Evolutionary conservation across 2,329 filamentous ascomycete genomes (phyloP).

Genomic region (Cercospora zeae-maydis): DNA sequence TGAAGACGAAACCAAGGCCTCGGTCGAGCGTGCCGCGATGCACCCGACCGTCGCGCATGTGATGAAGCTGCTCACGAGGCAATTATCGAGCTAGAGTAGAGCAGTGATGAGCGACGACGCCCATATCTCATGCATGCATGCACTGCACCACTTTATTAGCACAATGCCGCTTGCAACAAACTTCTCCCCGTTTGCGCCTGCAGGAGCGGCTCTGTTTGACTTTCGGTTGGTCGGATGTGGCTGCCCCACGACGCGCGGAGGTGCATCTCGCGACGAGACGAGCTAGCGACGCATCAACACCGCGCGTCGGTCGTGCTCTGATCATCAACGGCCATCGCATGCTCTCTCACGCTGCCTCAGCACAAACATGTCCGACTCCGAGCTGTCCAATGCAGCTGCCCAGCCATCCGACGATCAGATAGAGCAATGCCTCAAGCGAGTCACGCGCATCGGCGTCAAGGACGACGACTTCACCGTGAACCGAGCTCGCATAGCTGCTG

Average conservation of each 20-base stretch:
- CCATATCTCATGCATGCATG: too few species aligned
- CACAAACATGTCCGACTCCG: conserved; percentile 22
- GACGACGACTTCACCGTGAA: conserved; percentile 56
- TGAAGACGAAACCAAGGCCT: neutral
- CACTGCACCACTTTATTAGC: neutral
- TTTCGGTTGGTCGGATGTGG: neutral
- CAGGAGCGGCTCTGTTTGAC: neutral
- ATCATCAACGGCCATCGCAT: conserved; percentile 1
- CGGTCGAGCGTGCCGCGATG: neutral
- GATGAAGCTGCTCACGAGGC: neutral
- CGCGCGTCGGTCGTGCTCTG: neutral
- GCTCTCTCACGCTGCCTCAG: neutral
- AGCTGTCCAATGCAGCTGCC: conserved; percentile 19
- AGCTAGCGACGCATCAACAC: neutral
- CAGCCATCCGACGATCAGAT: conserved; percentile 39
- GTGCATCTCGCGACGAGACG: too few species aligned
- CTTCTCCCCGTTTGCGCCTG: neutral
- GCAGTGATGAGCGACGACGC: neutral
- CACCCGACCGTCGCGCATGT: neutral
- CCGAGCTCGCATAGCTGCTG: conserved; percentile 51
- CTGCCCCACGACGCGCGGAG: neutral
- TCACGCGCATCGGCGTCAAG: conserved; percentile 42
- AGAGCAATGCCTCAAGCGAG: conserved; percentile 40
- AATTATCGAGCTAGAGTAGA: neutral
- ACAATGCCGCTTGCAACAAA: neutral